Conservation (phyloP, 106 monocot species). For the Acorus gramineus region DNA sequence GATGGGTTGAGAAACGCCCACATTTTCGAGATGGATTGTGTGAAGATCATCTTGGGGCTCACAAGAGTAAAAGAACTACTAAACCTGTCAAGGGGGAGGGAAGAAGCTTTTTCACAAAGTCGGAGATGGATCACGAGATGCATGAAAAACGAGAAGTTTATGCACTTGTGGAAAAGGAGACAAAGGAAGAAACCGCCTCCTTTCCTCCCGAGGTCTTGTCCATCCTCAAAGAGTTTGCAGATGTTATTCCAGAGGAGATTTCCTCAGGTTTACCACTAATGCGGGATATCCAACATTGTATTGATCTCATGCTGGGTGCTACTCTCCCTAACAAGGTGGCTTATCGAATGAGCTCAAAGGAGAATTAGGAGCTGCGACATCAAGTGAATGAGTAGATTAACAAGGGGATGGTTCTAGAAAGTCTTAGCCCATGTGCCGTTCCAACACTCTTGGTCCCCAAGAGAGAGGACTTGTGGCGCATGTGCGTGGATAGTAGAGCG, state of each 20-base stretch:
- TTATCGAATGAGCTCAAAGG: not conserved
- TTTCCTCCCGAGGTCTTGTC: not conserved
- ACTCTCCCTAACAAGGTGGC: not conserved
- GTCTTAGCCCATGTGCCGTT: no score
- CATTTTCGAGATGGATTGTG: no score
- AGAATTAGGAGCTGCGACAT: not conserved
- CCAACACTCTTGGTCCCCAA: no score
- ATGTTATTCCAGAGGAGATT: not conserved
- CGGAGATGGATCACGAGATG: no score
- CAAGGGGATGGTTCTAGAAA: not conserved
- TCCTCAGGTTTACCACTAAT: not conserved
- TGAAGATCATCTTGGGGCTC: no score
- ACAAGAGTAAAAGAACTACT: not conserved
- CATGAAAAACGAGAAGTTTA: no score
- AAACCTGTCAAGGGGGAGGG: not conserved
- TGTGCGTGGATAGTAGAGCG: not conserved
- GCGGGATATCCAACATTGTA: not conserved
- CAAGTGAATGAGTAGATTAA: not conserved
- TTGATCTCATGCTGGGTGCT: not conserved
- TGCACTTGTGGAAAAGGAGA: no score
- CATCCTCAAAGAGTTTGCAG: not conserved
- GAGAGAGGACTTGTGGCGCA: not conserved
- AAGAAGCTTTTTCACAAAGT: no score
- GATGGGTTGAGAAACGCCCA: not conserved
- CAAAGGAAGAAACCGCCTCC: no score